Percentiles rank a stretch among this genome's conserved stretches.
Evolutionary conservation across 345 rosid species (phyloP).

Genomic region (Diplotaxis tenuifolia): DNA sequence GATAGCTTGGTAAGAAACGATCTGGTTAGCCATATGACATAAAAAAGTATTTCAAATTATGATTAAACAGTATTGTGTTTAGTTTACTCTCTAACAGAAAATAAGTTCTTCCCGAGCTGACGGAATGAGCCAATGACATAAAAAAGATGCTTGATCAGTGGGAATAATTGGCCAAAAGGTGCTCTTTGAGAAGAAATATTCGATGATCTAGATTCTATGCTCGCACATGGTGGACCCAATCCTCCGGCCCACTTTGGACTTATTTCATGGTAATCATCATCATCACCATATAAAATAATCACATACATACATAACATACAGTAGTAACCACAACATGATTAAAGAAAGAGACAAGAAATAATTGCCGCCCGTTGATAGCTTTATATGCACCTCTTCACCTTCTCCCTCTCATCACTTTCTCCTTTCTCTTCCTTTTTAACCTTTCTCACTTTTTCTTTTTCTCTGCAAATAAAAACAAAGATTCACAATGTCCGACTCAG

Average conservation of each 20-base stretch:
- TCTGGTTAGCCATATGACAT: no score
- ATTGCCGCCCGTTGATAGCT: constrained; percentile 14
- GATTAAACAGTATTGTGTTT: no score
- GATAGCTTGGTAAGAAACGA: no score
- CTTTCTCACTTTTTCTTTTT: background rate
- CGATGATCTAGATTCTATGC: constrained; percentile 31
- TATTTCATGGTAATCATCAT: background rate
- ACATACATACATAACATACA: constrained; percentile 12
- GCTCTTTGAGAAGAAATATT: constrained; percentile 7
- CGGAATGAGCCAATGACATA: no score
- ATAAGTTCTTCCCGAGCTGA: no score
- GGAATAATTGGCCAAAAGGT: constrained; percentile 27
- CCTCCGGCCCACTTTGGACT: background rate
- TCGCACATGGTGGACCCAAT: constrained; percentile 33
- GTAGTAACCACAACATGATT: constrained; percentile 28
- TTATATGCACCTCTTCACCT: constrained; percentile 35
- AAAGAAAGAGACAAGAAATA: constrained; percentile 25
- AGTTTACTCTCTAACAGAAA: no score
- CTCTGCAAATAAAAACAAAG: background rate
- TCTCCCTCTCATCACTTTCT: constrained; percentile 29
- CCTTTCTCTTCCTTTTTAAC: background rate
- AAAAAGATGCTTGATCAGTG: constrained; percentile 4
- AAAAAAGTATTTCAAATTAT: no score
- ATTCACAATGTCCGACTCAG: constrained; percentile 24
- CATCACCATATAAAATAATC: background rate